Conservation (phyloP, 2,329 filamentous ascomycete genomes). For the Westerdykella sp. region DNA sequence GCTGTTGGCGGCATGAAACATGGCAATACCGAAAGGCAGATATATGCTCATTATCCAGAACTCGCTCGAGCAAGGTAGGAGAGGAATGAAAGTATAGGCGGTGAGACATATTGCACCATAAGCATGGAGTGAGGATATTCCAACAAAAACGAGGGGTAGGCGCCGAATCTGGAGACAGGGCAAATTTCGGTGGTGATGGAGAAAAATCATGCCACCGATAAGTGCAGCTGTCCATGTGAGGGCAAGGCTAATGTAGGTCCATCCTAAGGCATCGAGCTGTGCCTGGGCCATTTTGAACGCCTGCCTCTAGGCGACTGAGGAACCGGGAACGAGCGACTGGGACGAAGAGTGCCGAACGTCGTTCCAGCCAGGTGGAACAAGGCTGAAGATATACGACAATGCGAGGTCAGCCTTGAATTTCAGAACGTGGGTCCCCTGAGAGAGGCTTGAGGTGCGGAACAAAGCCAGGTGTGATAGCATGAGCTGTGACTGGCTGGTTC, state of each 20-base stretch:
- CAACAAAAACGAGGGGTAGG: conserved; percentile 23
- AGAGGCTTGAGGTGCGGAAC: too few species aligned
- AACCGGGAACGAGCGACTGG: neutral
- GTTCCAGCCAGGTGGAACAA: too few species aligned
- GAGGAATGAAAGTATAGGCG: conserved; percentile 20
- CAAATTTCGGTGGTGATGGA: conserved; percentile 17
- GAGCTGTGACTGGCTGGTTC: too few species aligned
- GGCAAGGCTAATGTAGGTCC: conserved; percentile 15
- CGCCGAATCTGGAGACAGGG: conserved; percentile 29
- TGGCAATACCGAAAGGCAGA: conserved; percentile 25
- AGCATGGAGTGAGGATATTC: conserved; percentile 19
- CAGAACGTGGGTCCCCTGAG: too few species aligned
- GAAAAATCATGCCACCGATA: conserved; percentile 7
- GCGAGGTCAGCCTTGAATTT: too few species aligned
- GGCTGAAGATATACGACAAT: too few species aligned
- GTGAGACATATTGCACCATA: conserved; percentile 21
- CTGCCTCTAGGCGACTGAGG: neutral
- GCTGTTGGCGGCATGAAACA: conserved; percentile 33
- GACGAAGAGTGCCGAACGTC: neutral
- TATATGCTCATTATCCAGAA: conserved; percentile 33
- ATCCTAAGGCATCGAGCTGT: conserved; percentile 10
- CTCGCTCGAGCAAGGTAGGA: conserved; percentile 21
- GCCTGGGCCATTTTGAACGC: conserved; percentile 10
- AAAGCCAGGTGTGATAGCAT: too few species aligned
- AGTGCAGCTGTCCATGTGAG: conserved; percentile 16